Percentiles rank a stretch among this genome's conserved stretches.
Conservation (phyloP, 2,329 filamentous ascomycete genomes). For the Stachybotrys elegans region DNA sequence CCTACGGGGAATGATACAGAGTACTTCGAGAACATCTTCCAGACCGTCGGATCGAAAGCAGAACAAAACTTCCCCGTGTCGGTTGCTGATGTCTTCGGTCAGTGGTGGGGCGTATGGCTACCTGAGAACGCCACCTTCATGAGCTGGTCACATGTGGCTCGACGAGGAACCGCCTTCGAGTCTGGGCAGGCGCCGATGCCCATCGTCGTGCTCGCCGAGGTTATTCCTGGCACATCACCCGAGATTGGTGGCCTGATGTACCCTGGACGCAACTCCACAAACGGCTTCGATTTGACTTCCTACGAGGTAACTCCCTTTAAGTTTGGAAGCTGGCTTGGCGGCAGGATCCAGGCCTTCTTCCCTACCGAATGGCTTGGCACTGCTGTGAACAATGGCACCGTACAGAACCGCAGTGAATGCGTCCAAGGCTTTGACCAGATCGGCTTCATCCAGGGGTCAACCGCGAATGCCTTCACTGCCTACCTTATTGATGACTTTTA, state of each 20-base stretch:
- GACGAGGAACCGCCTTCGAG: slow-evolving; percentile 9
- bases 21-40: slow-evolving; percentile 13
- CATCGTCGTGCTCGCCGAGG: slow-evolving; percentile 19
- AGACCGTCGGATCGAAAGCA: slow-evolving; percentile 15
- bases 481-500: slow-evolving; percentile 22
- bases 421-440: slow-evolving; percentile 24
- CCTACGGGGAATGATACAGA: slow-evolving; percentile 9
- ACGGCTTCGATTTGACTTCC: slow-evolving; percentile 22
- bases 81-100: slow-evolving; percentile 19
- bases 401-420: slow-evolving; percentile 19
- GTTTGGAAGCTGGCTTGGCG: slow-evolving; percentile 25
- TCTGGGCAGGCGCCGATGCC: slow-evolving; percentile 20
- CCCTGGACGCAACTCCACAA: slow-evolving; percentile 17
- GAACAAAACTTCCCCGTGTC: slow-evolving; percentile 18
- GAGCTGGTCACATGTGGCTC: slow-evolving; percentile 18
- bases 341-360: slow-evolving; percentile 21
- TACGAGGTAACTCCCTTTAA: slow-evolving; percentile 28
- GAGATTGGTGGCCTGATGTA: slow-evolving; percentile 21
- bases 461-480: slow-evolving; percentile 18
- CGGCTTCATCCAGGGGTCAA: slow-evolving; percentile 24
- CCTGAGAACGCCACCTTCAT: slow-evolving; percentile 10
- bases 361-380: slow-evolving; percentile 22
- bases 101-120: slow-evolving; percentile 20
- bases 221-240: slow-evolving; percentile 20
- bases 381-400: slow-evolving; percentile 17